Conservation (phyloP, 306 rosid genomes). For the Gynostemma pentaphyllum region DNA sequence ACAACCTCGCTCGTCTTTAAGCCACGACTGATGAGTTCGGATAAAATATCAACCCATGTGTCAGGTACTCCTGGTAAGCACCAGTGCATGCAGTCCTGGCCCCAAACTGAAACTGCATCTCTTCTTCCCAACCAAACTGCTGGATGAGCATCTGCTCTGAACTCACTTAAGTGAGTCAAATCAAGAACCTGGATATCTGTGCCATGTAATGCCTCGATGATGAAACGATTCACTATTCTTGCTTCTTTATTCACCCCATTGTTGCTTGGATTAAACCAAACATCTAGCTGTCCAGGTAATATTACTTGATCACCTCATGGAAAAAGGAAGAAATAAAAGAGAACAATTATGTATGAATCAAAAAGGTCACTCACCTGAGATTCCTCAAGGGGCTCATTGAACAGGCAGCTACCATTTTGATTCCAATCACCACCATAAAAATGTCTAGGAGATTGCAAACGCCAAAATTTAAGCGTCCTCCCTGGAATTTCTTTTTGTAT, state of each 20-base stretch:
- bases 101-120: slow-evolving; percentile 77
- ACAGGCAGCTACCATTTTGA: slow-evolving; percentile 85
- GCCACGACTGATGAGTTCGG: slow-evolving; percentile 26
- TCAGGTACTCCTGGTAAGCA: slow-evolving; percentile 89
- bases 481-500: slow-evolving; percentile 49
- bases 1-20: not conserved
- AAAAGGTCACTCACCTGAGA: slow-evolving; percentile 37
- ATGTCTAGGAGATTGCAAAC: slow-evolving; percentile 80
- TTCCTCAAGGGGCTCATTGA: slow-evolving; percentile 60
- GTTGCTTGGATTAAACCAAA: slow-evolving; percentile 79
- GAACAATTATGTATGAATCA: not conserved
- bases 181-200: slow-evolving; percentile 48
- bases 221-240: slow-evolving; percentile 48
- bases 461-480: slow-evolving; percentile 68
- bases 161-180: slow-evolving; percentile 62
- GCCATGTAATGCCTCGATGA: slow-evolving; percentile 40
- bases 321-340: not conserved
- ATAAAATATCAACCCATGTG: slow-evolving; percentile 75
- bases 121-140: slow-evolving; percentile 82
- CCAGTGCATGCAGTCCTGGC: slow-evolving; percentile 96
- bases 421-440: slow-evolving; percentile 91
- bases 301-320: slow-evolving; percentile 17
- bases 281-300: slow-evolving; percentile 62
- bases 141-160: slow-evolving; percentile 87
- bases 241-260: slow-evolving; percentile 82